Conservation (phyloP, 345 rosid genomes). For the Linum usitatissimum region DNA sequence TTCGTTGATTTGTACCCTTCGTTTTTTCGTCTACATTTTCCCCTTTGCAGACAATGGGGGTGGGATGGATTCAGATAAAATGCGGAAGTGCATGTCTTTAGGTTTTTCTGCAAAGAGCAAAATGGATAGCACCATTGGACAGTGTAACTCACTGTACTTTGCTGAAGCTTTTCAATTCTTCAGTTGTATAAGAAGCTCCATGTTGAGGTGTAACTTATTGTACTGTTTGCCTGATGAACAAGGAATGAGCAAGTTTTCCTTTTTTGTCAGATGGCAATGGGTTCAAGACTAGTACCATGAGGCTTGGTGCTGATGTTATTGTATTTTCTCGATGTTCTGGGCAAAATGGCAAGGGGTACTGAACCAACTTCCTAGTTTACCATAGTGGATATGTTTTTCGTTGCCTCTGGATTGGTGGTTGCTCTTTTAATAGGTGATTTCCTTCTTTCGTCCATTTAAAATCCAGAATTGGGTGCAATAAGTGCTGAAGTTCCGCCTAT, state of each 20-base stretch:
- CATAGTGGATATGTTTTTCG: neutral
- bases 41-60: constrained; percentile 76
- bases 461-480: no score
- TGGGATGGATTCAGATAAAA: constrained; percentile 84
- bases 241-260: constrained; percentile 1
- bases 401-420: neutral
- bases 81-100: constrained; percentile 85
- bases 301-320: constrained; percentile 97
- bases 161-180: neutral
- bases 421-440: neutral
- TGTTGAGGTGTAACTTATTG: neutral
- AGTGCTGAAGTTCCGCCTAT: no score
- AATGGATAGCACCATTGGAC: constrained; percentile 71
- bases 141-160: constrained; percentile 34
- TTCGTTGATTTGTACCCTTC: neutral
- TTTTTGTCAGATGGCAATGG: constrained; percentile 75
- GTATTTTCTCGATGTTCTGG: constrained; percentile 78
- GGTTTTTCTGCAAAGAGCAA: constrained; percentile 91
- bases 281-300: constrained; percentile 97
- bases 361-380: constrained; percentile 6
- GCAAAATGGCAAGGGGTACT: constrained; percentile 55
- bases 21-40: neutral
- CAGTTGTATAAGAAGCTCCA: neutral
- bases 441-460: no score
- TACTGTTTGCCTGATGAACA: neutral